phyloP scores from a whole-genome alignment of 1,139 yeast species.

The Geotrichum europaeum region DNA sequence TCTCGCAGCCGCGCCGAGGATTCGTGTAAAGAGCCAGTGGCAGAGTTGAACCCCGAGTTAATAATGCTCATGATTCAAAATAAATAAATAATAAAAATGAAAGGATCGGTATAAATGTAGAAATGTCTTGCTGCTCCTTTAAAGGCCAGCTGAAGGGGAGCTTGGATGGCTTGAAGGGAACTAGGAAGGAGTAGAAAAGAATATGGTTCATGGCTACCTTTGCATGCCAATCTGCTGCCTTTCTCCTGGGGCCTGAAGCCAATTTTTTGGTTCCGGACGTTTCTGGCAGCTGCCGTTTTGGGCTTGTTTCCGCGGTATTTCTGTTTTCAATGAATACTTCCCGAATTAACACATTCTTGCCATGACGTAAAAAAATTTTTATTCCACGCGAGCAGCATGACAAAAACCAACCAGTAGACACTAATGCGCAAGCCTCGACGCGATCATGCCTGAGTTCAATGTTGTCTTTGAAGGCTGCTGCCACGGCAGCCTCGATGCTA shows the following conservation, averaged over 20 bases:
- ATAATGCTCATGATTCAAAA: not conserved
- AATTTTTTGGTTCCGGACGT: not conserved
- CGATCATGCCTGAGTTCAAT: slow-evolving; percentile 17
- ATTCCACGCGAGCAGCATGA: not conserved
- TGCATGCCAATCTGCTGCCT: not conserved
- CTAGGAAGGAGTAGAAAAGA: not conserved
- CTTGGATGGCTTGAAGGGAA: not conserved
- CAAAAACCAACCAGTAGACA: not conserved
- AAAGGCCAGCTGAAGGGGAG: not conserved
- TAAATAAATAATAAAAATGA: not conserved
- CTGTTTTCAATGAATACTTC: not conserved
- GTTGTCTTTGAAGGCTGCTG: slow-evolving; percentile 90
- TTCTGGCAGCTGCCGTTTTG: not conserved
- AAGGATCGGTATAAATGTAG: not conserved
- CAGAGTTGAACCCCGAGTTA: not conserved
- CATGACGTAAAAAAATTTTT: not conserved
- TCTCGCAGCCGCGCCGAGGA: not conserved
- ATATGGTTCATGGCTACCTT: not conserved
- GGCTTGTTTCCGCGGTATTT: not conserved
- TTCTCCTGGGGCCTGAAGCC: not conserved
- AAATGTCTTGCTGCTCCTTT: not conserved
- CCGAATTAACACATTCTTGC: not conserved
- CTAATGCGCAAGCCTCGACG: not conserved
- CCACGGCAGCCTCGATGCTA: slow-evolving; percentile 70
- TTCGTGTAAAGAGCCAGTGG: not conserved